Evolutionary conservation across 352 stramenopile species (phyloP).

Genomic region (Pythium insidiosum): DNA sequence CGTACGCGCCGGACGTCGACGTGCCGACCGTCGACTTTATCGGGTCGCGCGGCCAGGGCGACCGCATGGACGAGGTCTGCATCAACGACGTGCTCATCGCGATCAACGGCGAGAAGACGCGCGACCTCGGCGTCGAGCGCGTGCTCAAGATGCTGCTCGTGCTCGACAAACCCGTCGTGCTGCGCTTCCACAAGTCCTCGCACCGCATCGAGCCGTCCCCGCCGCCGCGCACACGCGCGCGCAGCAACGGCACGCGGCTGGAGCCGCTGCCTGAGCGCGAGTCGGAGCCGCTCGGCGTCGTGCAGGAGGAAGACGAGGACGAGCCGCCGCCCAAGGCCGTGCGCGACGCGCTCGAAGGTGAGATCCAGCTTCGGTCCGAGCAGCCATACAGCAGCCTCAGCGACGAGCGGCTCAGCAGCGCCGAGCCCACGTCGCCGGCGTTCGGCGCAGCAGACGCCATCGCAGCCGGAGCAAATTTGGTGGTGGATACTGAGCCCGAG

Average conservation of each 20-base stretch:
- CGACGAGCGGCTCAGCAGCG: not conserved
- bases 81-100: conserved; percentile 77
- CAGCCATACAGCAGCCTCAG: not conserved
- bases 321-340: conserved; percentile 2
- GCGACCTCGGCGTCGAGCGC: conserved; percentile 60
- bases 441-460: not conserved
- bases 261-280: not conserved
- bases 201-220: conserved; percentile 38
- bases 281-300: not conserved
- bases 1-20: conserved; percentile 59
- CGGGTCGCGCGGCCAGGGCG: conserved; percentile 37
- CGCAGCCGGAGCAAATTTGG: not conserved
- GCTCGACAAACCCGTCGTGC: conserved; percentile 64
- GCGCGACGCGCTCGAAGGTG: conserved; percentile 5
- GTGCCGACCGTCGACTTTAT: conserved; percentile 73
- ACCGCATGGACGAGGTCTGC: conserved; percentile 66
- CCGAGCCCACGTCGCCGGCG: not conserved
- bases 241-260: conserved; percentile 9
- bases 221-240: conserved; percentile 1
- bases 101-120: conserved; percentile 77
- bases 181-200: conserved; percentile 74
- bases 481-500: not conserved
- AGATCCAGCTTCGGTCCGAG: conserved; percentile 19
- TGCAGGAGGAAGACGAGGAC: conserved; percentile 6
- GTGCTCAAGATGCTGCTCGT: conserved; percentile 71